Base-by-base conservation (phyloP, 345 rosid genomes). In the Cardamine resedifolia region DNA sequence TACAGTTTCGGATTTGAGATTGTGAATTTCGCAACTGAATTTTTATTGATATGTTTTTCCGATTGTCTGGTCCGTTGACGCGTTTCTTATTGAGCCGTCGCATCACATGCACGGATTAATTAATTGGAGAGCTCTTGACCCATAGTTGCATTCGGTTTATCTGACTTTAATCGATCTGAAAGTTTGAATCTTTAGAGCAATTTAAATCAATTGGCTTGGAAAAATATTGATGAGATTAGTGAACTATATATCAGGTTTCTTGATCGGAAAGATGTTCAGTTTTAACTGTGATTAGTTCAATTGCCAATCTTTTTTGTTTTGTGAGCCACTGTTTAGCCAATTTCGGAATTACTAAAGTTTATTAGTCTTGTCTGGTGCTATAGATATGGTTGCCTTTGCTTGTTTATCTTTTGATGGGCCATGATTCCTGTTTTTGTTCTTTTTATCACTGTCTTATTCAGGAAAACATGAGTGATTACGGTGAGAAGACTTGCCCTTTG, bases 401-500 rank as follows among this genome's bases (percentile, higher is more conserved):
- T 19, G 64, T 26, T 30, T 49, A 2, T 21, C 26, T 30, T 18
- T 10, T 45, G 3, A 51, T 79, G 66, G 6, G 38, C 3, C 12
- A 74, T 71, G 61, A 58, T 26, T 24, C 38, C 28, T 57, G 39
- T 8, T 27, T 57, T 33, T 14, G 10, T 16, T 1, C 24, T 44
- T 44, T 66, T 44, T 49, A 0, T 21, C 26, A 27, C n/a, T 71
- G 49, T 19, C 34, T 69, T 41, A 30, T 41, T 19, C 67, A 80
- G 84, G 82, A 78, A 72, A 87, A 65, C 79, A 90, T 93, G 98
- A 85, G 89, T 69, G 98, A 87, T 27, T 81, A 84, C 63, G 90
- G 96, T 68, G 97, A 92, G 59, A 92, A 74, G 85, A 87, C 87
- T 30, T 92, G 97, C 56, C 98, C 97, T 20, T 88, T 92, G 70